Conservation (phyloP, 225 moss, liverwort and hornwort species). For the Neckera pumila region DNA sequence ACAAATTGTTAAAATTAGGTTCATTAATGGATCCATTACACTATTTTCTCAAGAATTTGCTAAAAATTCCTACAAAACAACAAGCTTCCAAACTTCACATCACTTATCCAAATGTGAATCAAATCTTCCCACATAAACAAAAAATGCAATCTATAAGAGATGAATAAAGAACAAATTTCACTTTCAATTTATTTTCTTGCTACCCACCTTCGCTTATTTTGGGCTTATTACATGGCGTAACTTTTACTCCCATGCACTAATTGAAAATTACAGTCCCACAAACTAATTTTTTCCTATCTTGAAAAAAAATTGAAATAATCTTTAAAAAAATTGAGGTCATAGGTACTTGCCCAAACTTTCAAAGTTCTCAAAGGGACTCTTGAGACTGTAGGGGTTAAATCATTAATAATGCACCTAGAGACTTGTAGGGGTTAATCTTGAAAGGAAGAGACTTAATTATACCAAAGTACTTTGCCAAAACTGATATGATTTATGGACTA, state of each 20-base stretch:
- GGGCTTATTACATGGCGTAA: too few relatives aligned
- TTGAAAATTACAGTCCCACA: not conserved
- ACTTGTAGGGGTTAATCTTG: rapidly evolving
- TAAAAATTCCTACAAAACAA: too few relatives aligned
- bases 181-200: not conserved
- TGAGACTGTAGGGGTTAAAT: not conserved
- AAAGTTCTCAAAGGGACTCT: rapidly evolving
- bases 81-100: too few relatives aligned
- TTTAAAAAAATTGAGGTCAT: not conserved
- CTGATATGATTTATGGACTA: not conserved
- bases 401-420: not conserved
- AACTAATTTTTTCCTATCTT: not conserved
- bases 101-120: too few relatives aligned
- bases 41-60: too few relatives aligned
- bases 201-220: rapidly evolving
- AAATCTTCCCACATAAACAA: not conserved
- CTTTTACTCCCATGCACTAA: rapidly evolving
- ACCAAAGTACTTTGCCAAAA: not conserved
- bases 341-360: not conserved
- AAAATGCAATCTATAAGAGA: not conserved
- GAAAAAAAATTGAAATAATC: not conserved
- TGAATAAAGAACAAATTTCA: not conserved
- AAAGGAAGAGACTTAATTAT: not conserved
- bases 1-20: too few relatives aligned
- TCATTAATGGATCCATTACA: too few relatives aligned